Conservation (phyloP, 257 asterid genomes). For the Henckelia pumila region DNA sequence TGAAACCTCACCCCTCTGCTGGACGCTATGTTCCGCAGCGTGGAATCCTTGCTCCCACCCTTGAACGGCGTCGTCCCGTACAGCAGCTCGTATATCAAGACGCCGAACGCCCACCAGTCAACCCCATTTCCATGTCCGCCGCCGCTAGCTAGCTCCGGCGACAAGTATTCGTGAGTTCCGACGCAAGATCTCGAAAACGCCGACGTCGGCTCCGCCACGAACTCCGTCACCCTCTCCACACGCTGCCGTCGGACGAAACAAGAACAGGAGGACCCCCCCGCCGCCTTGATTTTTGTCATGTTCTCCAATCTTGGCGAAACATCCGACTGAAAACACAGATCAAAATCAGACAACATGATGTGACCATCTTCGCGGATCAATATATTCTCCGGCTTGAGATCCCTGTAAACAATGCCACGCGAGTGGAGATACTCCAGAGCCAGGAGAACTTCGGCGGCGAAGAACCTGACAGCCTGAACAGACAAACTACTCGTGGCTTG, state of each 20-base stretch:
- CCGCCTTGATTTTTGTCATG: conserved; percentile 15
- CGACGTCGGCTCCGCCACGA: conserved; percentile 68
- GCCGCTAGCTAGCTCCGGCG: conserved; percentile 72
- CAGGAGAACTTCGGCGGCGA: conserved; percentile 64
- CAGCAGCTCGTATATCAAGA: conserved; percentile 62
- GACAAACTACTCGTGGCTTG: conserved; percentile 54
- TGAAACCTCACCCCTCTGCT: conserved; percentile 57
- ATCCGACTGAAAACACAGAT: conserved; percentile 61
- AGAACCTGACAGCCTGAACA: conserved; percentile 61
- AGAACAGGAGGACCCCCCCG: conserved; percentile 20
- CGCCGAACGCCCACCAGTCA: conserved; percentile 97
- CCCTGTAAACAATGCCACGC: conserved; percentile 74
- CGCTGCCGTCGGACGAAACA: conserved; percentile 26
- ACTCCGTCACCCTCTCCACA: conserved; percentile 60
- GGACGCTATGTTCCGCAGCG: conserved; percentile 83
- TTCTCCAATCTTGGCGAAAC: conserved; percentile 50
- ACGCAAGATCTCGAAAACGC: conserved; percentile 88
- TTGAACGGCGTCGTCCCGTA: conserved; percentile 80
- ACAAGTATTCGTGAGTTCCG: conserved; percentile 82
- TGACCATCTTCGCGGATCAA: conserved; percentile 80
- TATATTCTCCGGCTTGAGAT: conserved; percentile 78
- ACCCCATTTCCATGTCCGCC: conserved; percentile 90
- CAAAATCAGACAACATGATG: conserved; percentile 79
- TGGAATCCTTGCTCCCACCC: conserved; percentile 78
- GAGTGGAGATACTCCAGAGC: conserved; percentile 78